phyloP scores from a whole-genome alignment of 2,329 filamentous ascomycete genomes.

The Xylaria arbuscula region DNA sequence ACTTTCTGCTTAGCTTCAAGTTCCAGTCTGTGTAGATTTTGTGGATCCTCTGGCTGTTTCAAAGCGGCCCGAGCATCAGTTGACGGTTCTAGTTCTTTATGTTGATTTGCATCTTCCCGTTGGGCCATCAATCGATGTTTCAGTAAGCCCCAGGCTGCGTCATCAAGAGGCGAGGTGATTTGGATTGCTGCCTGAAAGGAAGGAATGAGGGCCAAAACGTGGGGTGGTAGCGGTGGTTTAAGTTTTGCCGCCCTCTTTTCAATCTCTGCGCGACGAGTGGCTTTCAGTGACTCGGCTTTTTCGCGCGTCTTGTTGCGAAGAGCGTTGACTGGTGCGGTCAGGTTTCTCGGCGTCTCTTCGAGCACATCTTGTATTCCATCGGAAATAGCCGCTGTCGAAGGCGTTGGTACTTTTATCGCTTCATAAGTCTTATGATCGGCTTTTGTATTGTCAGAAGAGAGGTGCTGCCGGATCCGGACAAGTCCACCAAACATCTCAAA shows the following conservation, averaged over 20 bases:
- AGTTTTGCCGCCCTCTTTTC: conserved; percentile 75
- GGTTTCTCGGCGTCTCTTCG: not conserved
- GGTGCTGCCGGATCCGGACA: conserved; percentile 52
- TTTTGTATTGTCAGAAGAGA: conserved; percentile 28
- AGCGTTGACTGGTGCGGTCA: conserved; percentile 23
- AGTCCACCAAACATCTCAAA: conserved; percentile 68
- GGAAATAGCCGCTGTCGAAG: not conserved
- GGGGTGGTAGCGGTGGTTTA: conserved; percentile 71
- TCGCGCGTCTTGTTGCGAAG: conserved; percentile 62
- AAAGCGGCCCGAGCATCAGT: conserved; percentile 51
- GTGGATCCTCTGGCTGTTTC: conserved; percentile 47
- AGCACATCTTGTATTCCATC: not conserved
- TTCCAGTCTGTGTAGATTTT: conserved; percentile 46
- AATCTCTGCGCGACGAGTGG: conserved; percentile 74
- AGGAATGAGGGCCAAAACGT: conserved; percentile 74
- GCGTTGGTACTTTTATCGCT: conserved; percentile 8
- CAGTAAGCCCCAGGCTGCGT: conserved; percentile 75
- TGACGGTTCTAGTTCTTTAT: conserved; percentile 48
- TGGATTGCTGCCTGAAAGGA: conserved; percentile 80
- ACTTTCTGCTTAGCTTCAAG: conserved; percentile 68
- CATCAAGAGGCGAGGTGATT: conserved; percentile 74
- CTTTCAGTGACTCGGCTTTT: conserved; percentile 72
- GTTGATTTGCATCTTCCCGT: conserved; percentile 70
- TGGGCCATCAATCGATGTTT: conserved; percentile 75
- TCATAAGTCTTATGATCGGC: not conserved